Evolutionary conservation across 73 alveolate species (phyloP).

Genomic region (Effrenium voratum): DNA sequence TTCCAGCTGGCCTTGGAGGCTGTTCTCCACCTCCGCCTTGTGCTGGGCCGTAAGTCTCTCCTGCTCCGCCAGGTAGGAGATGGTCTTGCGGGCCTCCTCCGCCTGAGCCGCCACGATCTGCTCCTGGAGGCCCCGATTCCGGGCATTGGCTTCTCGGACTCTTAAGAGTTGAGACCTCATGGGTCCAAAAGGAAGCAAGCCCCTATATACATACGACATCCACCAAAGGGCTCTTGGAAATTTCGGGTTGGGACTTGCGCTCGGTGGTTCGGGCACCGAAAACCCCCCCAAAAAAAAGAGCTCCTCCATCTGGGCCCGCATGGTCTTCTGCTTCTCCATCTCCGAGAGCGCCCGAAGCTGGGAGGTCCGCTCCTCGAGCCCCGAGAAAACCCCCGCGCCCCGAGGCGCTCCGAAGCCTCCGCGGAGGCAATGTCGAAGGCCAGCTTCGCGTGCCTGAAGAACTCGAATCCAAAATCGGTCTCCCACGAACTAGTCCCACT

Average conservation of each 20-base stretch:
- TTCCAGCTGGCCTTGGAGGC: slow-evolving; percentile 25
- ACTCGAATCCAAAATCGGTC: too few relatives aligned
- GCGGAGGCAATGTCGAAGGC: slow-evolving; percentile 50
- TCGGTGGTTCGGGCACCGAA: background rate
- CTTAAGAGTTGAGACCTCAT: too few relatives aligned
- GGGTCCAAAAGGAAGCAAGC: too few relatives aligned
- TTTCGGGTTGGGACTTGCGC: background rate
- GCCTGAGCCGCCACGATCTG: slow-evolving; percentile 23
- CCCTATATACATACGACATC: too few relatives aligned
- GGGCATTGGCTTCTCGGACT: too few relatives aligned
- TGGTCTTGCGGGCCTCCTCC: slow-evolving; percentile 62
- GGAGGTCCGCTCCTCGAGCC: slow-evolving; percentile 19
- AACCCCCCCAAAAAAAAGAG: background rate
- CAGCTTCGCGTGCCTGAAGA: slow-evolving; percentile 37
- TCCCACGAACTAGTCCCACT: too few relatives aligned
- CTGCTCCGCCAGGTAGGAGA: slow-evolving; percentile 53
- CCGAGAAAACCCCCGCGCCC: background rate
- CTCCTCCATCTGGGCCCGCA: slow-evolving; percentile 58
- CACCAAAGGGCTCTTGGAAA: background rate
- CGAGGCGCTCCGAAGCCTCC: background rate
- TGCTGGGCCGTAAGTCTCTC: slow-evolving; percentile 74
- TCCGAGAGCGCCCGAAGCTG: background rate
- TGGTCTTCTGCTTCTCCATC: slow-evolving; percentile 72
- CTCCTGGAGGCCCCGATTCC: slow-evolving; percentile 61
- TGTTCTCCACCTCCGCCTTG: slow-evolving; percentile 81